phyloP scores from a whole-genome alignment of 1,284 basidiomycete species.

The Marasmius tenuissimus region DNA sequence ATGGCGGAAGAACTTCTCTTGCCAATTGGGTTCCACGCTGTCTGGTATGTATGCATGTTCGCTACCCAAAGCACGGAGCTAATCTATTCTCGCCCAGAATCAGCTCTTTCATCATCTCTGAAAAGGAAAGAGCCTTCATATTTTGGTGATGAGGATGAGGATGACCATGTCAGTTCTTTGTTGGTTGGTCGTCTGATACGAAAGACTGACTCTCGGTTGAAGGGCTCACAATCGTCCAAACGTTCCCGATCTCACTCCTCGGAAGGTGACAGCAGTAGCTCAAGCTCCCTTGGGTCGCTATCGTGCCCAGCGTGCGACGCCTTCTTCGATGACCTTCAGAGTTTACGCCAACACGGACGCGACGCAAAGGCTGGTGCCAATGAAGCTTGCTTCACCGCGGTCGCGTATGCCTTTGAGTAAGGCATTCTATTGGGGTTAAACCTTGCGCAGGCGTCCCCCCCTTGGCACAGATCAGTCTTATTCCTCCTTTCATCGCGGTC shows the following conservation, averaged over 20 bases:
- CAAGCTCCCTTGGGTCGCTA: conserved; percentile 36
- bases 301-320: conserved; percentile 73
- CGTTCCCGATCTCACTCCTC: conserved; percentile 41
- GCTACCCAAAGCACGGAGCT: conserved; percentile 1
- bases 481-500: neutral
- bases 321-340: conserved; percentile 54
- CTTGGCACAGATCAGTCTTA: neutral
- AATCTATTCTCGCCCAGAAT: conserved; percentile 20
- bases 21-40: conserved; percentile 31
- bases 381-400: conserved; percentile 70
- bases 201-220: conserved; percentile 9
- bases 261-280: conserved; percentile 18
- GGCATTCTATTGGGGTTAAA: neutral
- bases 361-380: conserved; percentile 39
- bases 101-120: conserved; percentile 30
- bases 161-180: conserved; percentile 45
- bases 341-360: conserved; percentile 58
- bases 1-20: conserved; percentile 56
- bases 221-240: conserved; percentile 56
- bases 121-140: conserved; percentile 45
- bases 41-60: conserved; percentile 29
- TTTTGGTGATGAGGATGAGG: conserved; percentile 35
- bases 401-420: conserved; percentile 70
- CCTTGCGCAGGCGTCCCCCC: neutral
- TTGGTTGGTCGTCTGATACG: neutral